Base-by-base conservation (phyloP, 228 moss, liverwort and hornwort species). In the Sphagnum magellanicum region DNA sequence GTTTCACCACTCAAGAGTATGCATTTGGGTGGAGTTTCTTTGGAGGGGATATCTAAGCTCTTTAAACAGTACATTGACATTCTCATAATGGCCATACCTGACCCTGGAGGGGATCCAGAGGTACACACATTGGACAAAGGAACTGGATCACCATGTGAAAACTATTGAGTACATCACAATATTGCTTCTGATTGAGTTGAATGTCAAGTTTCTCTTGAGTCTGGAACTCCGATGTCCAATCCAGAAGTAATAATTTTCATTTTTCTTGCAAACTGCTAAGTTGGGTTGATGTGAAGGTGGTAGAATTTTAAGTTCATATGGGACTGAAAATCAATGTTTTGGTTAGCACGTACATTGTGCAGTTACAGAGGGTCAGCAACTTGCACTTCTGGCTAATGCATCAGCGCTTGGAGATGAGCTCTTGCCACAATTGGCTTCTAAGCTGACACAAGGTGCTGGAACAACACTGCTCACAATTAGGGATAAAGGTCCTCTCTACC, bases 1-100 rank as follows among this genome's bases (percentile, higher is more conserved):
- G 82, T 97, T 60, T 86, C 84, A 70, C 96, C 96, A 11, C 79
- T 96, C 50, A 78, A 89, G 67, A 89, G 77, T 75, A 85, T 96
- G 93, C 96, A 91, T 68, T 81, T 96, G 74, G 83, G 76, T 51
- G 87, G 86, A 62, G 81, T 84, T 55, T 87, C 93, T 10, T 76
- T 96, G 68, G 89, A 96, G 74, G 93, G 88, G 47, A 81, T 96
- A 51, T 70, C 77, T 68, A 67, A 69, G 16, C 84, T 73, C 16
- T 96, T 96, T 63, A 83, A 83, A 64, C 74, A 78, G 68, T 96
- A 88, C 63, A 68, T 90, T 15, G 79, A 80, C 68, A 74, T 88
- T 68, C 81, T 96, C 49, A 80, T 86, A 73, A 89, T 84, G 78
- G 91, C 88, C 60, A 76, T 96, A 67, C 89, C 82, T 78, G 63